Evolutionary conservation across 2,329 filamentous ascomycete species (phyloP), one percentile per base, ranked within the genome.

Genomic region (Geosmithia flava): DNA sequence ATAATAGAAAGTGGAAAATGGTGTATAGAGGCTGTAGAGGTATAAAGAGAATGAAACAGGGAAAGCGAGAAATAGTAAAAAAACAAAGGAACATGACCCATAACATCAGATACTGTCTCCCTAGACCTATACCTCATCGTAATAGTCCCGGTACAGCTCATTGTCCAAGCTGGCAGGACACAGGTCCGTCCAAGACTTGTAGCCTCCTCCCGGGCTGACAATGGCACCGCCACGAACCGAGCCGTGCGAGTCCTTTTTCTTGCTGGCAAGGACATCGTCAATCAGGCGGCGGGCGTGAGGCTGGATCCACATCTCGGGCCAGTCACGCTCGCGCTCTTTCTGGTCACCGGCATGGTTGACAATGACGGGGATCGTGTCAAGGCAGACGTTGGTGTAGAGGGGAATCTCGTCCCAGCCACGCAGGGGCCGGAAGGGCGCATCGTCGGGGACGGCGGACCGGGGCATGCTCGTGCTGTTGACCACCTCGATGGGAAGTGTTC

Each of bases 311-410:
- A 53, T 52, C 47, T 53, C 44, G 15, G 50, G 20, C 58, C 59
- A 61, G 46, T 59, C 55, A 16, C 16, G 42, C 33, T 56, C 52
- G n/a, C 55, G 49, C 39, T 51, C 47, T 4, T 19, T 23, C 49
- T 58, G 56, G 44, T 56, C 49, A 30, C 53, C 54, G 51, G 58
- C 59, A 51, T 62, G 59, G 20, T 60, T 58, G 2, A 61, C 54
- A 49, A 61, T 57, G 47, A 56, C 56, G 17, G 59, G 59, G 10
- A 59, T 55, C 6, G 54, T 50, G 30, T 55, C 58, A 13, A 56
- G 48, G 47, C 58, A 62, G 2, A 61, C 51, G 40, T 62, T 58
- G 19, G 54, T 57, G 50, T 58, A 60, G 8, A 62, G 50, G 16
- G 56, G 53, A 41, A 60, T 47, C 44, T 50, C 46, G 16, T 55